Percentiles rank a stretch among this genome's conserved stretches.
phyloP scores from a whole-genome alignment of 2,329 filamentous ascomycete species.

The Shiraia sp. region DNA sequence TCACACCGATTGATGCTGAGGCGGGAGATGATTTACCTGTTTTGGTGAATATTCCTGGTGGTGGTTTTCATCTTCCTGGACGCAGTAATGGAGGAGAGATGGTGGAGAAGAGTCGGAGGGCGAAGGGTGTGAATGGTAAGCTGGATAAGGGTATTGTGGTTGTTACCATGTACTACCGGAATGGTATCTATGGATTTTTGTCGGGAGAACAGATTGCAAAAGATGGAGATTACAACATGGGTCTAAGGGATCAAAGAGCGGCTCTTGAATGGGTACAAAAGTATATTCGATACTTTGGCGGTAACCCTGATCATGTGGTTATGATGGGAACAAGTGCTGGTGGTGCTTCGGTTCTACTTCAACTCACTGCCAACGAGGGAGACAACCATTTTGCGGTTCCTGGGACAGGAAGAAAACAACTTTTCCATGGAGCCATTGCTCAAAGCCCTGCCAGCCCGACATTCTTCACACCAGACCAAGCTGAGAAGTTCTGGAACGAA shows the following conservation, averaged over 20 bases:
- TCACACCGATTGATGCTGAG: constrained; percentile 37
- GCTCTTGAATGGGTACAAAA: constrained; percentile 48
- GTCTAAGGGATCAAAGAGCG: constrained; percentile 45
- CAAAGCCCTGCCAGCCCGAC: constrained; percentile 38
- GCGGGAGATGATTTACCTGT: constrained; percentile 42
- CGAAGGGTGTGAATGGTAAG: constrained; percentile 29
- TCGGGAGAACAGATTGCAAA: constrained; percentile 47
- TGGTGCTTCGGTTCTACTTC: constrained; percentile 34
- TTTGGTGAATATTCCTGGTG: constrained; percentile 52
- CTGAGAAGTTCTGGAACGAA: constrained; percentile 37
- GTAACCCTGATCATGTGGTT: constrained; percentile 52
- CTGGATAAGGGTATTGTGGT: constrained; percentile 38
- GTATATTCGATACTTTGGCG: constrained; percentile 51
- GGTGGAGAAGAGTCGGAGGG: constrained; percentile 34
- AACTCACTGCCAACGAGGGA: constrained; percentile 36
- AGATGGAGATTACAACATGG: constrained; percentile 41
- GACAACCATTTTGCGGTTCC: constrained; percentile 32
- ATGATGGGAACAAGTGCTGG: constrained; percentile 47
- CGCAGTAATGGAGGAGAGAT: constrained; percentile 36
- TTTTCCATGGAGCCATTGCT: constrained; percentile 39
- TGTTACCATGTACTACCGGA: constrained; percentile 41
- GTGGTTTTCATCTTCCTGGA: constrained; percentile 47
- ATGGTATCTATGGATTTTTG: constrained; percentile 51
- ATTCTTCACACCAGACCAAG: constrained; percentile 36
- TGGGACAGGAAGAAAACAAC: constrained; percentile 29